Percentiles rank a stretch among this genome's conserved stretches.
phyloP scores from a whole-genome alignment of 2,329 filamentous ascomycete species.

The Colletotrichum sp. region DNA sequence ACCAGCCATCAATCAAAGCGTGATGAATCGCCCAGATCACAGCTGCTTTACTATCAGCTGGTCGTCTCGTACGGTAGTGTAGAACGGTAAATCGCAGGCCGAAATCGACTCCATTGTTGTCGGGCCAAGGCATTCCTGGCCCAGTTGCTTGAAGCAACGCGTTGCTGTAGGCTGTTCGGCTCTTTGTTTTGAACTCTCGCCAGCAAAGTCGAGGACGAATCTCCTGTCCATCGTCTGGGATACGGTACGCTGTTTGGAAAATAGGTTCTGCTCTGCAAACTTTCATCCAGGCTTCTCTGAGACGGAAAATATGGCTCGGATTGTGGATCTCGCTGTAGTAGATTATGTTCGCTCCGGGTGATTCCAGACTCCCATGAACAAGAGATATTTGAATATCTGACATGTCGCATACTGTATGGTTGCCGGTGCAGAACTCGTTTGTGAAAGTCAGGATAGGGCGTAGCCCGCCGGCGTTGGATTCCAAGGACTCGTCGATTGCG shows the following conservation, averaged over 20 bases:
- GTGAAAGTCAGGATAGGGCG: not conserved
- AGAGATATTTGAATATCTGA: conserved; percentile 28
- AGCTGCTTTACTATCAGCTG: not conserved
- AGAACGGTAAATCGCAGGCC: not conserved
- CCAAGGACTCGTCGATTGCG: not conserved
- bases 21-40: not conserved
- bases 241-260: conserved; percentile 2
- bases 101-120: not conserved
- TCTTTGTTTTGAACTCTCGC: not conserved
- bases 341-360: conserved; percentile 27
- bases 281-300: conserved; percentile 30
- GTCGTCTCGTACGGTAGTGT: not conserved
- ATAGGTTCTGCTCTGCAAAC: conserved; percentile 30
- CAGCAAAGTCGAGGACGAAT: not conserved
- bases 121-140: not conserved
- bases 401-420: not conserved
- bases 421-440: not conserved
- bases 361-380: conserved; percentile 24
- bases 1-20: not conserved
- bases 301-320: conserved; percentile 9
- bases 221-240: not conserved
- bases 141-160: not conserved
- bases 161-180: not conserved
- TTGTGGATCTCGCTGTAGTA: conserved; percentile 23
- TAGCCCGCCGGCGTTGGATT: not conserved